Evolutionary conservation across 2,329 filamentous ascomycete species (phyloP).

Genomic region (Fusarium avenaceum): DNA sequence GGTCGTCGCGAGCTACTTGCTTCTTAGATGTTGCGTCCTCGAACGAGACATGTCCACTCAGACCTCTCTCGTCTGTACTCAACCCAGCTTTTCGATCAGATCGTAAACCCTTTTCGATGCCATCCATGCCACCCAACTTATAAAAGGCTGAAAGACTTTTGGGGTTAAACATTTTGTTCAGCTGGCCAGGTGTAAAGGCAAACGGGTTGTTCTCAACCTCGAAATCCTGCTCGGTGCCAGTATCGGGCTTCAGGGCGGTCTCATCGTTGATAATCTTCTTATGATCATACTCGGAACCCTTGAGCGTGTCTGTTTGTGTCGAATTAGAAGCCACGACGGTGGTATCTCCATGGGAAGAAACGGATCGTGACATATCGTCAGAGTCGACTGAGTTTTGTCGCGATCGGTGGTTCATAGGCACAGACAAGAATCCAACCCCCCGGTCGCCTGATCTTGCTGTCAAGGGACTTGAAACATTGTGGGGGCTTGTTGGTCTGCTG

Average conservation of each 20-base stretch:
- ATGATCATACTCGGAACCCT: slow-evolving; percentile 58
- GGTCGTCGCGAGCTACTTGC: slow-evolving; percentile 49
- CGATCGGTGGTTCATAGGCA: slow-evolving; percentile 71
- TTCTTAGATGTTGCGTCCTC: slow-evolving; percentile 71
- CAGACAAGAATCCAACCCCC: slow-evolving; percentile 70
- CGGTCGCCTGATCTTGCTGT: slow-evolving; percentile 62
- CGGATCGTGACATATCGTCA: slow-evolving; percentile 70
- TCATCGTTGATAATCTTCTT: slow-evolving; percentile 73
- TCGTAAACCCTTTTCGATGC: slow-evolving; percentile 83
- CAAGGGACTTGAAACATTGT: slow-evolving; percentile 76
- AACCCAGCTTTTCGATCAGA: slow-evolving; percentile 80
- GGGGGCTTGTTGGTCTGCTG: slow-evolving; percentile 77
- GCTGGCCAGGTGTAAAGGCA: slow-evolving; percentile 84
- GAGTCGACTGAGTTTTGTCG: slow-evolving; percentile 79
- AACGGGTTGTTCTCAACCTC: slow-evolving; percentile 84
- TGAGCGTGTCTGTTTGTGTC: slow-evolving; percentile 58
- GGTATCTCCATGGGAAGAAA: slow-evolving; percentile 73
- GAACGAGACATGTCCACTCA: slow-evolving; percentile 78
- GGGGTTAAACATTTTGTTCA: slow-evolving; percentile 90
- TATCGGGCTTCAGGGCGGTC: slow-evolving; percentile 80
- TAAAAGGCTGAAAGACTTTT: slow-evolving; percentile 88
- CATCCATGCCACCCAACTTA: slow-evolving; percentile 80
- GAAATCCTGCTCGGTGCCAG: slow-evolving; percentile 82
- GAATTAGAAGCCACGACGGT: slow-evolving; percentile 65
- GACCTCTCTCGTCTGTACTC: slow-evolving; percentile 77